Evolutionary conservation across 2,329 filamentous ascomycete species (phyloP).

Genomic region (Trichoderma breve): DNA sequence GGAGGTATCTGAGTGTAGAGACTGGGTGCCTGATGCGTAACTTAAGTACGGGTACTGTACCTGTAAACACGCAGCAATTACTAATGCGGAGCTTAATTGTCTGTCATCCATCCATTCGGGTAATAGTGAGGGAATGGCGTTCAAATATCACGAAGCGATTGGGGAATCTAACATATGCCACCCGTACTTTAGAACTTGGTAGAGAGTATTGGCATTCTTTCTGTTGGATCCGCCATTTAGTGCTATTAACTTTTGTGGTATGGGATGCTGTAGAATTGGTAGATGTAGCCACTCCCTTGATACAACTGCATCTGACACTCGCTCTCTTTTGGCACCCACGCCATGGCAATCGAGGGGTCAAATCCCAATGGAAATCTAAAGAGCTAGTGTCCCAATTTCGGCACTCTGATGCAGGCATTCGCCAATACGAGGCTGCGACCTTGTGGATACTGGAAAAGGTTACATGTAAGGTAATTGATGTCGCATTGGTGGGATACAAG

Average conservation of each 20-base stretch:
- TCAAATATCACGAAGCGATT: too few species aligned
- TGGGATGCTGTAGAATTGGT: too few species aligned
- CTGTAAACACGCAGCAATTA: not conserved
- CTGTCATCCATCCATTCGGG: not conserved
- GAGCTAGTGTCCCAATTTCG: not conserved
- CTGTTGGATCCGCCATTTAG: not conserved
- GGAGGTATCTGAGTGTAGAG: not conserved
- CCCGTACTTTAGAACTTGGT: too few species aligned
- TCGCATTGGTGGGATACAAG: not conserved
- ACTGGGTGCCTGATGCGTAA: not conserved
- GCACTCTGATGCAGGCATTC: not conserved
- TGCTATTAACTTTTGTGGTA: too few species aligned
- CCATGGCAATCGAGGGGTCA: not conserved
- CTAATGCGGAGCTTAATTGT: not conserved
- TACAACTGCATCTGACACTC: not conserved
- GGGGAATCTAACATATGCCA: too few species aligned
- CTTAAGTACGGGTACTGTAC: not conserved
- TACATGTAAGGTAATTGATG: not conserved
- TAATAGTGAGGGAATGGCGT: too few species aligned
- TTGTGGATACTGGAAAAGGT: not conserved
- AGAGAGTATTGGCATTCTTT: not conserved
- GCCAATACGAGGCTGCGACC: not conserved
- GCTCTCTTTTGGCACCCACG: too few species aligned
- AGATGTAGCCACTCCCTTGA: not conserved
- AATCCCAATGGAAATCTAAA: not conserved